Percentiles rank a stretch among this genome's conserved stretches.
Evolutionary conservation across 805 yeast genomes (phyloP).

Genomic region (Wickerhamomyces xylosicus): DNA sequence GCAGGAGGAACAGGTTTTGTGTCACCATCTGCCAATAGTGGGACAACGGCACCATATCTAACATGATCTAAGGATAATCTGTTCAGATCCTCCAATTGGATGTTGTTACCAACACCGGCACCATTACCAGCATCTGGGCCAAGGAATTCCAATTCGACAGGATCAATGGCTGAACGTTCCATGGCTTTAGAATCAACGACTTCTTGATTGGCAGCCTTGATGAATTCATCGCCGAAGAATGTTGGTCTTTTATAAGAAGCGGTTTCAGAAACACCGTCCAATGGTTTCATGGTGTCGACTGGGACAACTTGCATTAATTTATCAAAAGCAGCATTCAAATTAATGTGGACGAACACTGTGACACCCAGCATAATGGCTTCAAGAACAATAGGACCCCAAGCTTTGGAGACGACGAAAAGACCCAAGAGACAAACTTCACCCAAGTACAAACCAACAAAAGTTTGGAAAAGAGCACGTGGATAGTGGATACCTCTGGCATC

Average conservation of each 20-base stretch:
- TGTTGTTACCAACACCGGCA: too few relatives aligned
- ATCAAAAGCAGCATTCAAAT: slow-evolving; percentile 57
- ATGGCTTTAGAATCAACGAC: slow-evolving; percentile 3
- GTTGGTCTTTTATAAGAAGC: slow-evolving; percentile 32
- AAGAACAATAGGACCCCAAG: slow-evolving; percentile 89
- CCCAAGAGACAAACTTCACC: slow-evolving; percentile 85
- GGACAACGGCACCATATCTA: slow-evolving; percentile 27
- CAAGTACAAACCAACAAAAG: slow-evolving; percentile 77
- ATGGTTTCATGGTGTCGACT: slow-evolving; percentile 63
- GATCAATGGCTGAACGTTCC: slow-evolving; percentile 5
- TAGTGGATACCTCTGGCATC: slow-evolving; percentile 78
- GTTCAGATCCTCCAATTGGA: slow-evolving; percentile 18
- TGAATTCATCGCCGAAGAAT: background rate
- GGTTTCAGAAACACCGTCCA: slow-evolving; percentile 61
- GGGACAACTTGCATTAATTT: slow-evolving; percentile 50
- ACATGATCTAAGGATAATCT: slow-evolving; percentile 12
- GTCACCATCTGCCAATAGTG: slow-evolving; percentile 61
- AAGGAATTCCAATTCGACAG: slow-evolving; percentile 1
- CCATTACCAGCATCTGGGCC: slow-evolving; percentile 13
- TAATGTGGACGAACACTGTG: slow-evolving; percentile 62
- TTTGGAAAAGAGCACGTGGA: slow-evolving; percentile 83
- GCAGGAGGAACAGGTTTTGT: slow-evolving; percentile 22
- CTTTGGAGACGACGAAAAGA: slow-evolving; percentile 78
- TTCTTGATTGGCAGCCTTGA: background rate
- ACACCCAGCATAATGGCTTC: slow-evolving; percentile 54